Evolutionary conservation across 768 basidiomycete genomes (phyloP), one percentile per base, ranked within the genome.

Genomic region (Termitomyces sp.): DNA sequence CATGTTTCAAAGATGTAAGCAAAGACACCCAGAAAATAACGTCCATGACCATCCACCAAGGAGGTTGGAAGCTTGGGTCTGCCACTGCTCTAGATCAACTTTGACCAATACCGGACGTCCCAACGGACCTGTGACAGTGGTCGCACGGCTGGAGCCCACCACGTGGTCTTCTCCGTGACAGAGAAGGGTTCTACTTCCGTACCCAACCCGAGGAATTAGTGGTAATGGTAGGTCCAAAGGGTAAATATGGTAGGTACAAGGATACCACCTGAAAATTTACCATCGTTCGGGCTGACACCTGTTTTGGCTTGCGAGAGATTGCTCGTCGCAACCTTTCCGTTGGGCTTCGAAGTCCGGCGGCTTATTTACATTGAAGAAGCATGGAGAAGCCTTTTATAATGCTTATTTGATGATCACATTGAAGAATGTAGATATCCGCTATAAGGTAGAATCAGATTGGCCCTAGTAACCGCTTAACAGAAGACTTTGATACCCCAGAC

Each of bases 141-240:
- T n/a, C n/a, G n/a, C n/a, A n/a, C 30, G 61, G 70, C 56, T 61
- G 66, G 24, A 64, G 71, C 14, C 47, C 68, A 60, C 75, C 20
- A 6, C 1, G 68, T 84, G 50, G 72, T 54, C 70, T 88, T 3
- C 85, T 86, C 0, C 0, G 80, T 78, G 1, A 70, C 89, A 5
- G 79, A 82, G 85, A 22, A 6, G 79, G 86, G 22, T 89, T 86
- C 53, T 66, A 77, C 73, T 87, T 77, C 68, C 74, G 72, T 20
- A 71, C 75, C 24, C 61, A 69, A 48, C 61, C 70, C 9, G 70
- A 76, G 0, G 75, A 73, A 24, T 16, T 22, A 38, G 47, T 24
- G 30, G 30, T 32, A 30, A 56, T 47, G 55, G 46, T 3, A 40
- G 36, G 9, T 4, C 13, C 6, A 64, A 62, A 24, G 77, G 81